These are phyloP conservation scores for Penicillium sp. DNA, from an alignment of 2,329 filamentous ascomycete genomes.

Conservation along the genomic window DNA sequence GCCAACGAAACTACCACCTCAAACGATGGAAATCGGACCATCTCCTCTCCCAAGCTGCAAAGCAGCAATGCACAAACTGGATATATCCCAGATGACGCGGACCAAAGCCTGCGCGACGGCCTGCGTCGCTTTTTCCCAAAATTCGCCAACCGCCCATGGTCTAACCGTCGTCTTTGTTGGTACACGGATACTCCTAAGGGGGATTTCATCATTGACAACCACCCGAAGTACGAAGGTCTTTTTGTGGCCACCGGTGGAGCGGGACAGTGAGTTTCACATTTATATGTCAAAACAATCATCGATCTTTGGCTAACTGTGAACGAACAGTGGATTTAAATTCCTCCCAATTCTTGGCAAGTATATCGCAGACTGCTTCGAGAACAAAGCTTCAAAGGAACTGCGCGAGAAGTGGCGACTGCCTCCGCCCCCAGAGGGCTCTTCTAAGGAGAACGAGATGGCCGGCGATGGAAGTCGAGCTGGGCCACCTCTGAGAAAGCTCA, in stretches of 20 bases:
- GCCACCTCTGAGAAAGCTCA: conserved; percentile 29
- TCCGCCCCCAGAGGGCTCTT: conserved; percentile 4
- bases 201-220: conserved; percentile 70
- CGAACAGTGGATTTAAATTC: conserved; percentile 60
- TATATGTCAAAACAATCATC: background rate
- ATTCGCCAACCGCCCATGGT: conserved; percentile 62
- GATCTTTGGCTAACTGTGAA: conserved; percentile 1
- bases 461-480: conserved; percentile 36
- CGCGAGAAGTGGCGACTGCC: conserved; percentile 60
- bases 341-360: conserved; percentile 67
- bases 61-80: conserved; percentile 43
- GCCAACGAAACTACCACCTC: conserved; percentile 36
- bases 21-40: conserved; percentile 21
- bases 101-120: conserved; percentile 61
- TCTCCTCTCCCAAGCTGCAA: conserved; percentile 44
- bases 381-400: conserved; percentile 54
- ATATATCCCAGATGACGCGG: conserved; percentile 56
- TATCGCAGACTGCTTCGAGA: conserved; percentile 61
- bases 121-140: conserved; percentile 64
- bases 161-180: conserved; percentile 69
- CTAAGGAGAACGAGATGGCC: conserved; percentile 15
- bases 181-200: conserved; percentile 71
- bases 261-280: conserved; percentile 26
- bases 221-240: conserved; percentile 62
- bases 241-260: conserved; percentile 31